Evolutionary conservation across 768 basidiomycete species (phyloP).

Genomic region (Lanmaoa rubissima): DNA sequence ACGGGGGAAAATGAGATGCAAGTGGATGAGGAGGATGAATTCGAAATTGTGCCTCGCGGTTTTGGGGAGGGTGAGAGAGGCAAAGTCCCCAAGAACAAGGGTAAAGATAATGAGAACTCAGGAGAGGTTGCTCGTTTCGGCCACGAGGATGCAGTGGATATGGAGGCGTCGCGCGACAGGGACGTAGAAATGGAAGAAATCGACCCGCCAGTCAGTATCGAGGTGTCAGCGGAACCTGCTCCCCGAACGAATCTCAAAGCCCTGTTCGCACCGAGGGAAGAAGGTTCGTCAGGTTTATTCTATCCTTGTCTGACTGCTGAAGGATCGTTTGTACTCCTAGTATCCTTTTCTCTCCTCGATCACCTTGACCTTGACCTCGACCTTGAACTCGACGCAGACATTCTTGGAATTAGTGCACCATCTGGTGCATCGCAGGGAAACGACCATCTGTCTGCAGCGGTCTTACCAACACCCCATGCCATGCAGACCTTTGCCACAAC

Average conservation of each 20-base stretch:
- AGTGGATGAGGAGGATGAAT: slow-evolving; percentile 26
- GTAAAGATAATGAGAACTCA: slow-evolving; percentile 29
- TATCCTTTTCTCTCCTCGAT: slow-evolving; percentile 70
- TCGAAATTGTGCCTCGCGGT: slow-evolving; percentile 19
- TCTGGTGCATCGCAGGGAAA: slow-evolving; percentile 3
- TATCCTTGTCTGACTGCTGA: neutral
- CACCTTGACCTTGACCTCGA: slow-evolving; percentile 77
- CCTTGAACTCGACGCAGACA: slow-evolving; percentile 63
- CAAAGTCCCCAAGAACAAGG: neutral
- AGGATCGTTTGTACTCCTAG: slow-evolving; percentile 30
- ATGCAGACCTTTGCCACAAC: slow-evolving; percentile 1
- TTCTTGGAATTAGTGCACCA: slow-evolving; percentile 29
- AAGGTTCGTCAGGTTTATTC: slow-evolving; percentile 43
- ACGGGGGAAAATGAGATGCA: neutral
- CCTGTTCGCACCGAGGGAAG: slow-evolving; percentile 67
- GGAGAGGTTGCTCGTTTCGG: neutral
- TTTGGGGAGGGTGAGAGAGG: neutral
- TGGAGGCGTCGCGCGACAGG: neutral
- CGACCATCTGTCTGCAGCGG: neutral
- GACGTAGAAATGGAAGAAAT: slow-evolving; percentile 16
- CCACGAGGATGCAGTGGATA: neutral
- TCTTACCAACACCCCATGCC: slow-evolving; percentile 1
- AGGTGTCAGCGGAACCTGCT: neutral
- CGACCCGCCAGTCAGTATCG: neutral
- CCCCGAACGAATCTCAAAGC: slow-evolving; percentile 55